Conservation (phyloP, 1,284 basidiomycete species). For the Microbotryomycetes sp. region DNA sequence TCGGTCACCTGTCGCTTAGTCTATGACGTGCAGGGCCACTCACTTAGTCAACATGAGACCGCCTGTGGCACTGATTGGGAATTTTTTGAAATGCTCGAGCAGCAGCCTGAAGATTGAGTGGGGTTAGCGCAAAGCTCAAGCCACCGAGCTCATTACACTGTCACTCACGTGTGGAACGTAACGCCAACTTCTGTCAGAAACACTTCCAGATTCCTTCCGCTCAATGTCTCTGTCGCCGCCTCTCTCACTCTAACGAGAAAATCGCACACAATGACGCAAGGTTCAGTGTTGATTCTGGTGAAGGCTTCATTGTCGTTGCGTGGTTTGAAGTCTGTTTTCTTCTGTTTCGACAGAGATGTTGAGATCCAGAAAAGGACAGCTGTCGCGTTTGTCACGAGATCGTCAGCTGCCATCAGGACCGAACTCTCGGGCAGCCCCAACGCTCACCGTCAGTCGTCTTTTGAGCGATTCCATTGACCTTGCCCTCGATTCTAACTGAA, state of each 20-base stretch:
- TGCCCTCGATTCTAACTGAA: slow-evolving; percentile 78
- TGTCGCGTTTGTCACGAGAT: slow-evolving; percentile 12
- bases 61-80: slow-evolving; percentile 91
- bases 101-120: slow-evolving; percentile 57
- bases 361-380: slow-evolving; percentile 46
- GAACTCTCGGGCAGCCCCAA: no score
- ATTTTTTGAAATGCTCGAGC: slow-evolving; percentile 91
- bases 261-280: slow-evolving; percentile 83
- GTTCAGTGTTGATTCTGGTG: slow-evolving; percentile 89
- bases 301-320: slow-evolving; percentile 92
- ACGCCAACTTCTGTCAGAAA: slow-evolving; percentile 92
- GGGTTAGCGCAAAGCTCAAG: not conserved
- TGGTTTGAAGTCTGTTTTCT: slow-evolving; percentile 94
- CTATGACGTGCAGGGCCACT: slow-evolving; percentile 36
- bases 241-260: slow-evolving; percentile 74
- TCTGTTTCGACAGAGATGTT: slow-evolving; percentile 74
- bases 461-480: slow-evolving; percentile 75
- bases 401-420: not conserved
- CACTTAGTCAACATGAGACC: slow-evolving; percentile 97
- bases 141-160: not conserved
- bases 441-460: slow-evolving; percentile 70
- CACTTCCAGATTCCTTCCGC: slow-evolving; percentile 83
- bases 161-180: slow-evolving; percentile 75
- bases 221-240: slow-evolving; percentile 63
- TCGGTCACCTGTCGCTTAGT: not conserved